Evolutionary conservation across 768 basidiomycete species (phyloP).

Genomic region (Agaricus sinodeliciosus): DNA sequence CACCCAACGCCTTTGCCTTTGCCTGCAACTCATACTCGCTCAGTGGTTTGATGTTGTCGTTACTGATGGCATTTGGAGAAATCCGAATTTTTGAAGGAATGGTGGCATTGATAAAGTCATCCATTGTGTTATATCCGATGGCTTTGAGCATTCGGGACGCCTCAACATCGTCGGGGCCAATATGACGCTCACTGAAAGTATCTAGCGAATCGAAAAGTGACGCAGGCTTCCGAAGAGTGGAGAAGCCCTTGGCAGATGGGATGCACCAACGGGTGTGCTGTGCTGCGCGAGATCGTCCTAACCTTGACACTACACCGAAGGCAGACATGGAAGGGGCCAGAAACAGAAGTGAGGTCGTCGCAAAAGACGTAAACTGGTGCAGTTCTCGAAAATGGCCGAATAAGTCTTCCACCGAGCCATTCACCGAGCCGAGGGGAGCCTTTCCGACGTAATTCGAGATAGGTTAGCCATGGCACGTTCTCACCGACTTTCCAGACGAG

Average conservation of each 20-base stretch:
- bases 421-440: conserved; percentile 43
- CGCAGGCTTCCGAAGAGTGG: conserved; percentile 51
- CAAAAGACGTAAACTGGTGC: conserved; percentile 16
- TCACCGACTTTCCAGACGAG: neutral
- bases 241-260: conserved; percentile 35
- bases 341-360: conserved; percentile 11
- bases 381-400: conserved; percentile 19
- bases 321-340: conserved; percentile 23
- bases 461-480: conserved; percentile 7
- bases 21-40: conserved; percentile 82
- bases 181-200: conserved; percentile 84
- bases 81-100: conserved; percentile 82
- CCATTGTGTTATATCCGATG: conserved; percentile 83
- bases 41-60: conserved; percentile 63
- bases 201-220: conserved; percentile 83
- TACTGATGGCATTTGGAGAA: conserved; percentile 48
- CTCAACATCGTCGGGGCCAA: conserved; percentile 86
- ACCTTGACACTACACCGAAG: conserved; percentile 22
- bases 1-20: conserved; percentile 72
- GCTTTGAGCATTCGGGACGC: conserved; percentile 73
- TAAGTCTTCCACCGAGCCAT: conserved; percentile 43
- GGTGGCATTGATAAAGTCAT: conserved; percentile 77
- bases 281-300: conserved; percentile 21
- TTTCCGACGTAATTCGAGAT: conserved; percentile 24
- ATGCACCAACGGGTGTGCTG: conserved; percentile 13